Evolutionary conservation across 2,329 filamentous ascomycete genomes (phyloP).

Genomic region (Incumbomyces delicatus): DNA sequence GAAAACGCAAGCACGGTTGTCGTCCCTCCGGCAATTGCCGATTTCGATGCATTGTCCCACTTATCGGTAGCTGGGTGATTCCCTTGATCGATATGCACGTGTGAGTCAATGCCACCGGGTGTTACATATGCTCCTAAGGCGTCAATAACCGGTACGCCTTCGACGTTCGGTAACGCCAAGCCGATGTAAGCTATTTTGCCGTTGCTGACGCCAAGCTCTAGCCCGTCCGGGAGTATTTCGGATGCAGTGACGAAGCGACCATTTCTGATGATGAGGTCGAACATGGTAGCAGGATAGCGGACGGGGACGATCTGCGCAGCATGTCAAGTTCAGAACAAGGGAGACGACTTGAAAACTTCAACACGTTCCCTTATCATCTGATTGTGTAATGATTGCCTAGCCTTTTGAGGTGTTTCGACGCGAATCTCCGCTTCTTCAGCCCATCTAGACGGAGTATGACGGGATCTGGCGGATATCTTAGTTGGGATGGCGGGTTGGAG

Average conservation of each 20-base stretch:
- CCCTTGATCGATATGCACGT: conserved; percentile 39
- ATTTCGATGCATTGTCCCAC: conserved; percentile 42
- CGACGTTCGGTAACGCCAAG: conserved; percentile 25
- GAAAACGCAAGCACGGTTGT: conserved; percentile 52
- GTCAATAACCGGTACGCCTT: conserved; percentile 32
- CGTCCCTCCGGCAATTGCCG: conserved; percentile 49
- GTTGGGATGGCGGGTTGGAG: too few relatives aligned
- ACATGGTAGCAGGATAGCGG: too few relatives aligned
- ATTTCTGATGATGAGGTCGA: conserved; percentile 35
- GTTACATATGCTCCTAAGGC: conserved; percentile 27
- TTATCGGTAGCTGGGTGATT: conserved; percentile 30
- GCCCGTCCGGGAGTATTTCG: conserved; percentile 31
- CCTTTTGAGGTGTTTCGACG: too few relatives aligned
- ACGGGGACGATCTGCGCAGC: too few relatives aligned
- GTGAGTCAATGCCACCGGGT: conserved; percentile 41
- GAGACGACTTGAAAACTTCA: too few relatives aligned
- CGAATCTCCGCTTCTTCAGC: too few relatives aligned
- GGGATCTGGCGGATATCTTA: too few relatives aligned
- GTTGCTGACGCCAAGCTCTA: conserved; percentile 39
- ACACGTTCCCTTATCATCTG: too few relatives aligned
- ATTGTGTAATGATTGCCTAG: too few relatives aligned
- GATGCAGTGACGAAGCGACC: conserved; percentile 38
- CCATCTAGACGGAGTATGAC: too few relatives aligned
- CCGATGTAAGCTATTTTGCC: conserved; percentile 40
- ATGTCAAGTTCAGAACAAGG: too few relatives aligned